Percentiles rank a stretch among this genome's conserved stretches.
Conservation (phyloP, 371 early-diverging fungal genomes). For the Rhizopus delemar region DNA sequence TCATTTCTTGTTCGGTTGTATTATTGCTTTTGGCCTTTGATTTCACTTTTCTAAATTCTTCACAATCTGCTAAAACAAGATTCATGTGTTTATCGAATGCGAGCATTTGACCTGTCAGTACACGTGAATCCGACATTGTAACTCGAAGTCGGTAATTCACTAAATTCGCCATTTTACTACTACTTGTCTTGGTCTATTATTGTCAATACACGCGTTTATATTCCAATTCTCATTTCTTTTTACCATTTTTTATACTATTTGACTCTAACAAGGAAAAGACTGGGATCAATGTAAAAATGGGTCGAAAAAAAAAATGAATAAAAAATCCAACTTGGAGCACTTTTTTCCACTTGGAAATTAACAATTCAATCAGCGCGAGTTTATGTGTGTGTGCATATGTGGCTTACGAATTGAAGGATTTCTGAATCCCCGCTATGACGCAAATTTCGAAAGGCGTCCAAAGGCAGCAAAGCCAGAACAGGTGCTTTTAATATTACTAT, state of each 20-base stretch:
- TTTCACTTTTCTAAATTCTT: slow-evolving; percentile 92
- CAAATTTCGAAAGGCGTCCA: too few species aligned
- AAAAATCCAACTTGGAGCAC: not conserved
- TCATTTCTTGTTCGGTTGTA: slow-evolving; percentile 66
- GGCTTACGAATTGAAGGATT: not conserved
- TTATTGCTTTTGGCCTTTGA: slow-evolving; percentile 58
- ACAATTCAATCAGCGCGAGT: not conserved
- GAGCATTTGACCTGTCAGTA: slow-evolving; percentile 94
- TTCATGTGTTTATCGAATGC: slow-evolving; percentile 99
- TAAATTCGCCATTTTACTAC: slow-evolving; percentile 81
- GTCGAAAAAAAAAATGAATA: not conserved
- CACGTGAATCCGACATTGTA: slow-evolving; percentile 88
- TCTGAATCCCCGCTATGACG: slow-evolving; percentile 64
- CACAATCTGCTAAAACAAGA: slow-evolving; percentile 94
- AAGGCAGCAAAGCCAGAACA: too few species aligned
- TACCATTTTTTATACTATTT: not conserved
- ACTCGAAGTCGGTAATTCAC: slow-evolving; percentile 94
- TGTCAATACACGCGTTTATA: not conserved
- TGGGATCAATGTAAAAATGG: not conserved
- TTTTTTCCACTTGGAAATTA: not conserved
- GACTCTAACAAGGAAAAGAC: not conserved
- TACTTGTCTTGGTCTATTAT: slow-evolving; percentile 6
- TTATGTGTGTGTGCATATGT: not conserved
- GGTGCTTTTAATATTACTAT: too few species aligned
- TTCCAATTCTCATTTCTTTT: not conserved